These are phyloP conservation scores for Naganishia cerealis DNA, from an alignment of 1,284 basidiomycete species.

Conservation along the genomic window DNA sequence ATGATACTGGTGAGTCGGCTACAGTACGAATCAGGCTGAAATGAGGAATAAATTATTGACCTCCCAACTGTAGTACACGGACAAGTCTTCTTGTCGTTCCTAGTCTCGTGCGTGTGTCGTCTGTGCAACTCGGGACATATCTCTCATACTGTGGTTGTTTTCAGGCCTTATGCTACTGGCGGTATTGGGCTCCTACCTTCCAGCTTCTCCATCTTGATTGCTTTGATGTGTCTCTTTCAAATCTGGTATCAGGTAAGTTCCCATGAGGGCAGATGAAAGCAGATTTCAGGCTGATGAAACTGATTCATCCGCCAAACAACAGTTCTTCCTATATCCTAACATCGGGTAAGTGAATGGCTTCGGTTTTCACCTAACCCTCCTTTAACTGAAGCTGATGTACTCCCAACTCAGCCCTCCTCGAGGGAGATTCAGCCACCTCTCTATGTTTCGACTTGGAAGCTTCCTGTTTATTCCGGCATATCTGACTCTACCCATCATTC, in stretches of 20 bases:
- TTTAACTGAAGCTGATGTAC: not conserved
- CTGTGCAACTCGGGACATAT: not conserved
- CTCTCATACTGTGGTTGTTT: not conserved
- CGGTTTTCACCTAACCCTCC: not conserved
- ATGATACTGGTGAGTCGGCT: slow-evolving; percentile 43
- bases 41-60: not conserved
- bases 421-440: slow-evolving; percentile 52
- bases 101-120: slow-evolving; percentile 47
- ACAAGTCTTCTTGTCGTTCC: slow-evolving; percentile 54
- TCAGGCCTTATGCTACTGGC: slow-evolving; percentile 50
- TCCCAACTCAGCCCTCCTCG: slow-evolving; percentile 46
- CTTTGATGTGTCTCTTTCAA: slow-evolving; percentile 55
- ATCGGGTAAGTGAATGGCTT: slow-evolving; percentile 38
- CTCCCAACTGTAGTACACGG: slow-evolving; percentile 42
- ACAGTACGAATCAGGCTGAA: not conserved
- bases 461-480: slow-evolving; percentile 53
- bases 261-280: not conserved
- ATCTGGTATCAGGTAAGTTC: slow-evolving; percentile 46
- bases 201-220: slow-evolving; percentile 53
- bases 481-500: slow-evolving; percentile 50
- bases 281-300: not conserved
- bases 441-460: slow-evolving; percentile 54
- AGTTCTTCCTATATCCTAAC: slow-evolving; percentile 55
- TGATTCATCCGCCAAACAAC: not conserved
- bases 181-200: slow-evolving; percentile 54